These are phyloP conservation scores for Camelina laxa DNA, from an alignment of 345 rosid genomes.

Conservation along the genomic window DNA sequence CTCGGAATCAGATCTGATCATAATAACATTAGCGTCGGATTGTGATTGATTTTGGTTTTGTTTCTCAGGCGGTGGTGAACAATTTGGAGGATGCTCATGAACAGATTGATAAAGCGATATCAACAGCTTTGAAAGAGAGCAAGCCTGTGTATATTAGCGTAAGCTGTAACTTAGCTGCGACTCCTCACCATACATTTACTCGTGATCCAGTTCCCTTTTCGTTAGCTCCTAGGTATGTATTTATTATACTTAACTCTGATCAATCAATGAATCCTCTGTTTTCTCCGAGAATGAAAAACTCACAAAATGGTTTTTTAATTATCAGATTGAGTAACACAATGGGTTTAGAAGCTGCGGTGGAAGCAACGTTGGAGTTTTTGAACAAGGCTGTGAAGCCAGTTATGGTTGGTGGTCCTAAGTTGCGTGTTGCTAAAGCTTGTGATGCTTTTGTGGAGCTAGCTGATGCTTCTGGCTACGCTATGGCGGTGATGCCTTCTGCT, in stretches of 20 bases:
- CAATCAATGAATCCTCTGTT: neutral
- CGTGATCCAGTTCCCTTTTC: slow-evolving; percentile 18
- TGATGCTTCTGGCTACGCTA: slow-evolving; percentile 17
- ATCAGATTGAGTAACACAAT: slow-evolving; percentile 14
- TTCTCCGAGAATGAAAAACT: neutral
- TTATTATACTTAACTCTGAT: neutral
- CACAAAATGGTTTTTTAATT: neutral
- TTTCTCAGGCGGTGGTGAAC: slow-evolving; percentile 24
- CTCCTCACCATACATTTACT: slow-evolving; percentile 9
- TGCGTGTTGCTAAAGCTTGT: slow-evolving; percentile 16
- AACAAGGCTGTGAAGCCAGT: slow-evolving; percentile 25
- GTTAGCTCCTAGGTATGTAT: slow-evolving; percentile 7
- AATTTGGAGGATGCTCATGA: slow-evolving; percentile 26
- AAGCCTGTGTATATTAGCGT: slow-evolving; percentile 13
- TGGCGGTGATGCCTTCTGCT: slow-evolving; percentile 24
- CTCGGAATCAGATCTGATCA: neutral
- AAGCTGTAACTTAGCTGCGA: slow-evolving; percentile 19
- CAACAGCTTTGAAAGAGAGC: slow-evolving; percentile 23
- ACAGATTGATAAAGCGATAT: slow-evolving; percentile 13
- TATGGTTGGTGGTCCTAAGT: slow-evolving; percentile 25
- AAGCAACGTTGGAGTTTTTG: slow-evolving; percentile 24
- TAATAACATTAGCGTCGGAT: neutral
- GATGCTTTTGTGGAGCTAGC: slow-evolving; percentile 17
- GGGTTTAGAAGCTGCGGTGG: slow-evolving; percentile 19
- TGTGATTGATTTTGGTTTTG: too few species aligned